Conservation (phyloP, 164 flowering plant genomes). For the Vitis vinifera region ASM3070453v1 NC_081823.1:9806501-9807000, state of each 20-base stretch:
- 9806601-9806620: not conserved
- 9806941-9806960: too few relatives aligned
- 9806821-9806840: too few relatives aligned
- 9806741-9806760: not conserved
- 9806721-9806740: conserved; percentile 70
- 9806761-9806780: not conserved
- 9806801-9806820: not conserved
- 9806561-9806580: too few relatives aligned
- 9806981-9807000: too few relatives aligned
- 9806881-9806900: not conserved
- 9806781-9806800: conserved; percentile 17
- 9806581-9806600: not conserved
- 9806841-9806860: not conserved
- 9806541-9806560: too few relatives aligned
- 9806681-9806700: conserved; percentile 50
- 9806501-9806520: too few relatives aligned
- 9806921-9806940: too few relatives aligned
- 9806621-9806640: conserved; percentile 57
- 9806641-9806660: conserved; percentile 14
- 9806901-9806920: too few relatives aligned
- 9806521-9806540: too few relatives aligned
- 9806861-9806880: not conserved
- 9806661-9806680: conserved; percentile 62
- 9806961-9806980: too few relatives aligned
- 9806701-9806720: conserved; percentile 53